Base-by-base conservation (phyloP, 169 alveolate species). In the Plasmodium coatneyi region DNA sequence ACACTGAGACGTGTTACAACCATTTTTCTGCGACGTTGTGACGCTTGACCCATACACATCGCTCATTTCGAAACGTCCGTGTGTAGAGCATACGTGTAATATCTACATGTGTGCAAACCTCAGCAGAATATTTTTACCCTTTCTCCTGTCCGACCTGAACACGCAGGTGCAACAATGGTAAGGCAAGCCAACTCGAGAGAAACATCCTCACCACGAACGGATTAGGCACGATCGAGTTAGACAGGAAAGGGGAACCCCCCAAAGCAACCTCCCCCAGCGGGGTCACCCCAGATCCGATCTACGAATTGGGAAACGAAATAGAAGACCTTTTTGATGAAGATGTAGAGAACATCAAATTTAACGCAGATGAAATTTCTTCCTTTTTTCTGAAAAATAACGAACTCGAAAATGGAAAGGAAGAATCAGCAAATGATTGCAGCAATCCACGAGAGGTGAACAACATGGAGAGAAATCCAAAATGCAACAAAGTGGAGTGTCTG, bases 281-380 rank as follows among this genome's bases (percentile, higher is more conserved):
- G 60, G 60, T 14, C 60, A 7, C 60, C 60, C 60, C 60, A 12
- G 60, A 49, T 22, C 60, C 71, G 22, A 56, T 79, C n/a, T 87
- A 78, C 79, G 82, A 87, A 87, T 41, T 87, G 32, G 89, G 89
- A 30, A 87, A 39, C 30, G 82, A 87, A 36, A 87, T 76, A 36
- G 93, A 87, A 60, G 82, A 87, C 49, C 80, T 19, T 19, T 87
- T 87, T 56, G 90, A 79, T 22, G 93, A 87, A 87, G 89, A 87
- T 78, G 93, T 87, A 32, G 93, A 87, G 82, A 87, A 76, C 52
- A 66, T 87, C 80, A 87, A 60, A 87, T 79, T 87, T 34, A 80
- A 87, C 36, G 90, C 76, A 32, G 93, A 87, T 87, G 89, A 66
- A 28, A 30, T 66, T 66, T 87, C 93, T 3, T 66, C 30, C 52